Base-by-base conservation (phyloP, 352 stramenopile species). In the Globisporangium apiculatum region DNA sequence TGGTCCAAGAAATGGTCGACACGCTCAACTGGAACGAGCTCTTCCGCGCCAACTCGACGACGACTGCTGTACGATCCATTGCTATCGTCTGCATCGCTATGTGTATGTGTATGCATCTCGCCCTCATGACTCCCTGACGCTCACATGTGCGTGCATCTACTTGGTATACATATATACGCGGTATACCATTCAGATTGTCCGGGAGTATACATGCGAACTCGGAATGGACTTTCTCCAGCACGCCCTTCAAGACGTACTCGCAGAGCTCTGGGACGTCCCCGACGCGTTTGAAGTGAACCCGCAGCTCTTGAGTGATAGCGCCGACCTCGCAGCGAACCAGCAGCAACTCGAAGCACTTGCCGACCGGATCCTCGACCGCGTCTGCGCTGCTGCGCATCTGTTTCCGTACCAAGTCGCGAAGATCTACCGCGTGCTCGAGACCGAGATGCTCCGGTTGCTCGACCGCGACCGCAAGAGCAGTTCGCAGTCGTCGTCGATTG, bases 21-120 rank as follows among this genome's bases (percentile, higher is more conserved):
- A 91, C 81, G 48, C 59, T 79, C 50, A 89, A 91, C 65, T 91
- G 81, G 81, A 89, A 87, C 71, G 79, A 91, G 56, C 75, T 91
- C 51, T 91, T 91, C 59, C 79, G 81, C 65, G 81, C 81, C 61
- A 91, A 89, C 60, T 91, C 81, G 60, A 64, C 79, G 51, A 80
- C 76, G 10, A 91, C 81, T 14, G 81, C 79, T 38, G 76, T 83
- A 61, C 53, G 24, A 31, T 3, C 24, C 24, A 31, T 31, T 31
- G 24, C 24, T 31, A 31, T 31, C 24, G 73, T 31, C 14, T 17
- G 15, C 5, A 15, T 36, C 18, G 35, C 8, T 37, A 2, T 52
- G 2, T 36, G 2, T 14, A 0, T 52, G 10, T 38, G 3, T 8
- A 43, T 43, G 40, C 40, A 31, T 43, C 8, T 7, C n/a, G 41